Evolutionary conservation across 495 filamentous ascomycete genomes (phyloP).

Genomic region (Xylaria intraflava): DNA sequence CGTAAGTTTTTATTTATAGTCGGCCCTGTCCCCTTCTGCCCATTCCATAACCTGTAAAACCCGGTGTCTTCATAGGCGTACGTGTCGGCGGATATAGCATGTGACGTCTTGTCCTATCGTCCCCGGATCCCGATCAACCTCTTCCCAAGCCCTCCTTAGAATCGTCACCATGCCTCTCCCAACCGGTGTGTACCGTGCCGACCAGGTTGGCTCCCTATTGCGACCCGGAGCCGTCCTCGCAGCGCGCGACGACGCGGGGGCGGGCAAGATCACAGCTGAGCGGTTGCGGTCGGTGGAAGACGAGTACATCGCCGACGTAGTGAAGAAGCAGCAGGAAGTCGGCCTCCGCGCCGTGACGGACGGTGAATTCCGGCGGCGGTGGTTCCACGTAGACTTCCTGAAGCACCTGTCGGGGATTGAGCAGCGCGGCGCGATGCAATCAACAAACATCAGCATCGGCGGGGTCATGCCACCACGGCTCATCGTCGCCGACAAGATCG

Average conservation of each 20-base stretch:
- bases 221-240: conserved; percentile 34
- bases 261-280: conserved; percentile 36
- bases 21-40: too few relatives aligned
- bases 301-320: conserved; percentile 57
- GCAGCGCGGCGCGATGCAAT: conserved; percentile 34
- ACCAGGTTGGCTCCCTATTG: conserved; percentile 45
- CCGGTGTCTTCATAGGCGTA: background rate
- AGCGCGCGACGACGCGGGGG: conserved; percentile 39
- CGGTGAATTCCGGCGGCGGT: conserved; percentile 60
- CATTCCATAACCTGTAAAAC: background rate
- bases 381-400: conserved; percentile 46
- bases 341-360: conserved; percentile 61
- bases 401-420: conserved; percentile 38
- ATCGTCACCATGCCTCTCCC: conserved; percentile 36
- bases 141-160: background rate
- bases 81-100: background rate
- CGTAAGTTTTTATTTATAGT: too few relatives aligned
- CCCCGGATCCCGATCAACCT: background rate
- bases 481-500: conserved; percentile 40
- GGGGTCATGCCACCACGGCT: conserved; percentile 40
- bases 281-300: conserved; percentile 52
- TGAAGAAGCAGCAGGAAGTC: conserved; percentile 51
- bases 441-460: conserved; percentile 36
- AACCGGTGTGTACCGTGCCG: conserved; percentile 42
- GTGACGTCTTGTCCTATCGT: background rate